These are phyloP conservation scores for Blastocystis sp. DNA, from an alignment of 352 stramenopile species.

Conservation along the genomic window DNA sequence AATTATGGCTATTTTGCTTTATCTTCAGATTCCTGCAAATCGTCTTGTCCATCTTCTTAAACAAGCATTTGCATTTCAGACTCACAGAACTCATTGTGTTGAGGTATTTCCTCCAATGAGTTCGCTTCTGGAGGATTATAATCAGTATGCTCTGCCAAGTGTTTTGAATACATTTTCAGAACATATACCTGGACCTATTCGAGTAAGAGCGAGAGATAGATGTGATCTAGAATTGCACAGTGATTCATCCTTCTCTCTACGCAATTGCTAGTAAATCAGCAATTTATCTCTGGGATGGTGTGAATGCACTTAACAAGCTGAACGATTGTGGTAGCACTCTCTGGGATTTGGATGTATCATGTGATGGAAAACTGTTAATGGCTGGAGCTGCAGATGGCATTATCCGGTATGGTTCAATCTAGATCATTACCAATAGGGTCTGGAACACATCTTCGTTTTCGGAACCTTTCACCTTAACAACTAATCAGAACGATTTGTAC, in stretches of 20 bases:
- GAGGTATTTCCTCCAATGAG: not conserved
- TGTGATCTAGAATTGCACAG: too few relatives aligned
- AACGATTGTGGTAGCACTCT: not conserved
- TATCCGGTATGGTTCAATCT: not conserved
- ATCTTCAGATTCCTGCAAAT: conserved; percentile 21
- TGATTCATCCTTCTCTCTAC: too few relatives aligned
- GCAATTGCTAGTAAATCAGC: too few relatives aligned
- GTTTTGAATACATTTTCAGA: not conserved
- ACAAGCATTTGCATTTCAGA: conserved; percentile 25
- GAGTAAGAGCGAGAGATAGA: not conserved
- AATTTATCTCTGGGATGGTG: too few relatives aligned
- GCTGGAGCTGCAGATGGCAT: not conserved
- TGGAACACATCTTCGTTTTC: not conserved
- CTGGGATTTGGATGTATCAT: not conserved
- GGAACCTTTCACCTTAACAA: not conserved
- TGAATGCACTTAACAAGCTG: not conserved
- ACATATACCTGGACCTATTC: not conserved
- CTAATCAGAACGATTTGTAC: conserved; percentile 32
- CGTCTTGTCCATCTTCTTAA: conserved; percentile 28
- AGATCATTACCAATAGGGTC: not conserved
- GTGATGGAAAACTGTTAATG: not conserved
- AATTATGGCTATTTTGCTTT: not conserved
- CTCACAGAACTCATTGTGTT: not conserved
- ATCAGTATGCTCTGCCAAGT: not conserved
- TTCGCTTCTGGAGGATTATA: conserved; percentile 30